A percentile compares a stretch with the other conserved stretches of the same genome.
These are phyloP conservation scores for Hammondia hammondi DNA, from an alignment of 169 alveolate species.

Conservation along the genomic window DNA sequence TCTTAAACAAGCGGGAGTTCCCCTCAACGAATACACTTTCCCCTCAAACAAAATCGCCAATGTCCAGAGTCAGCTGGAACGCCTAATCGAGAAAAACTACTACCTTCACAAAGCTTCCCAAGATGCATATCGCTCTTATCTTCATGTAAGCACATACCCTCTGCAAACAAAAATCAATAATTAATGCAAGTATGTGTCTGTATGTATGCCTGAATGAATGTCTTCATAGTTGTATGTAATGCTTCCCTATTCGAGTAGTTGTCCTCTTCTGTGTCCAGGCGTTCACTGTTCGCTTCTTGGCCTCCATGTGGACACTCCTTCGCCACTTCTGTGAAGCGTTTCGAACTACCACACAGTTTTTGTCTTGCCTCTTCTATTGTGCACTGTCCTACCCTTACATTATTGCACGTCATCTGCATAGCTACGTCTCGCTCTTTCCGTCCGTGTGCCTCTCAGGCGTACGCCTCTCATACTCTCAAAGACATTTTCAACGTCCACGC, in stretches of 20 bases:
- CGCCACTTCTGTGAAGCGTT: no score
- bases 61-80: conserved; percentile 95
- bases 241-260: no score
- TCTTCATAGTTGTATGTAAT: neutral
- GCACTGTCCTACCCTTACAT: neutral
- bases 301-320: no score
- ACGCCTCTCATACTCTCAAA: conserved; percentile 94
- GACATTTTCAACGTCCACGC: conserved; percentile 96
- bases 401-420: neutral
- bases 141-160: conserved; percentile 80
- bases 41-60: conserved; percentile 95
- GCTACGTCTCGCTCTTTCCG: neutral
- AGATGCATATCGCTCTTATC: conserved; percentile 96
- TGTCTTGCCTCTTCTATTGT: neutral
- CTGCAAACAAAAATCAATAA: no score
- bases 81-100: conserved; percentile 96
- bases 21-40: conserved; percentile 93
- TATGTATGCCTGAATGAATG: neutral
- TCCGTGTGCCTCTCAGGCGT: conserved; percentile 82
- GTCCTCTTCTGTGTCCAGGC: neutral
- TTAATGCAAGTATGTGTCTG: neutral
- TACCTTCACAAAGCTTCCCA: conserved; percentile 95
- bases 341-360: neutral
- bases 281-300: neutral
- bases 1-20: conserved; percentile 72